Conservation (phyloP, 192 early-diverging fungal genomes). For the Backusella mclennaniae region DNA sequence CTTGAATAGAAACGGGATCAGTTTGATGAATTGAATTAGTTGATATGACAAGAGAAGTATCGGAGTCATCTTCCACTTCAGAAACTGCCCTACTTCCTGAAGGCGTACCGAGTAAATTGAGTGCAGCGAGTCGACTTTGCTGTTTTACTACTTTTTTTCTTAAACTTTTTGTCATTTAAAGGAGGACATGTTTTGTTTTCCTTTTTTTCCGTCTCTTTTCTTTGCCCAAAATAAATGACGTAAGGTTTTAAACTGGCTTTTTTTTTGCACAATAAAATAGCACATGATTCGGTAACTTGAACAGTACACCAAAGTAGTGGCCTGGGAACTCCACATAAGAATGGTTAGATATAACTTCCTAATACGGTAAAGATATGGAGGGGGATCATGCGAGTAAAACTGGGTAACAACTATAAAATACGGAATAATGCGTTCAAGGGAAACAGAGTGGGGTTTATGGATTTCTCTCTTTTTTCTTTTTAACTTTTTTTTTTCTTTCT, state of each 20-base stretch:
- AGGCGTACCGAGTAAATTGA: not conserved
- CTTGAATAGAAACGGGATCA: not conserved
- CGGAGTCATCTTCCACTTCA: not conserved
- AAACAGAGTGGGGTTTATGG: not conserved
- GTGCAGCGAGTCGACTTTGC: not conserved
- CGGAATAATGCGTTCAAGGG: not conserved
- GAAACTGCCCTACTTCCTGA: not conserved
- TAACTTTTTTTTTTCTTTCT: conserved; percentile 5
- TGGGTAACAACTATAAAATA: conserved; percentile 1
- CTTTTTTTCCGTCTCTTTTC: not conserved
- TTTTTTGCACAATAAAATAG: not conserved
- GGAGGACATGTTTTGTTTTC: not conserved
- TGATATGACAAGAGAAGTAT: not conserved
- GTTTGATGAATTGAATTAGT: not conserved
- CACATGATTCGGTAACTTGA: not conserved
- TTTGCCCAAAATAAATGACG: not conserved
- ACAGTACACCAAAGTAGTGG: not conserved
- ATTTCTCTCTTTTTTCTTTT: not conserved
- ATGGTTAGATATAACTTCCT: conserved; percentile 6
- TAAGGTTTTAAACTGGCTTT: not conserved
- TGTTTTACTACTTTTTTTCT: conserved; percentile 3
- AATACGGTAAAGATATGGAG: not conserved
- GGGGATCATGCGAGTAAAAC: conserved; percentile 4
- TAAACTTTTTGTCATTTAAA: conserved; percentile 4
- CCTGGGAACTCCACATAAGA: not conserved